phyloP scores from a whole-genome alignment of 73 alveolate genomes.

The Stentor roeselii region DNA sequence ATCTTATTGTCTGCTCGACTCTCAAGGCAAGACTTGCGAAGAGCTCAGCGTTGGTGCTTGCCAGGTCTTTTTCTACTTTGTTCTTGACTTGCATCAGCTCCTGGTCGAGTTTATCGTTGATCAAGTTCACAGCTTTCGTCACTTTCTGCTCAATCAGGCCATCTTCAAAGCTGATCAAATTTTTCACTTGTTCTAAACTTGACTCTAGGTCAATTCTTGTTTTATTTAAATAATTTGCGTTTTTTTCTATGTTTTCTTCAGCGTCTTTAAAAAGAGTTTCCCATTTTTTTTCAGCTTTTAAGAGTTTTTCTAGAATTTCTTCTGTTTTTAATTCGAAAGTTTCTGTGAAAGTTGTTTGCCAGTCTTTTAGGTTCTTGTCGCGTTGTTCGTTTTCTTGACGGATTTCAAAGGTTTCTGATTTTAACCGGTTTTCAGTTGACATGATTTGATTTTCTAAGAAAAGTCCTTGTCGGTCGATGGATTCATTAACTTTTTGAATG shows the following conservation, averaged over 20 bases:
- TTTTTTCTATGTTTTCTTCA: not conserved
- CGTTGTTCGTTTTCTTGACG: not conserved
- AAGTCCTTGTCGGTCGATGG: not conserved
- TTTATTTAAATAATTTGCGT: not conserved
- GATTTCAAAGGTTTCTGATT: not conserved
- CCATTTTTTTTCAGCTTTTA: not conserved
- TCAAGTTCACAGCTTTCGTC: not conserved
- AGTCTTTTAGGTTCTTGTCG: not conserved
- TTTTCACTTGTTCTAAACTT: slow-evolving; percentile 6
- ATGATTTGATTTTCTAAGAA: not conserved
- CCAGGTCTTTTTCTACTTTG: not conserved
- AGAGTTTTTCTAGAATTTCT: not conserved
- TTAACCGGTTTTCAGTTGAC: slow-evolving; percentile 26
- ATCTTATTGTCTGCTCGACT: not conserved
- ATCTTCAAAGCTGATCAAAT: not conserved
- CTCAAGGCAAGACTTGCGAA: not conserved
- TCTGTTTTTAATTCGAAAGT: too few relatives aligned
- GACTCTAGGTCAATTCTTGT: not conserved
- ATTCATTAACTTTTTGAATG: not conserved
- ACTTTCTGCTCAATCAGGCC: slow-evolving; percentile 8
- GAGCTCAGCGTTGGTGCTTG: not conserved
- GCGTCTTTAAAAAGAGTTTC: not conserved
- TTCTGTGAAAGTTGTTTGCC: not conserved
- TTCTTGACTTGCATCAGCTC: not conserved
- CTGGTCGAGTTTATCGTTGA: not conserved